Percentiles rank a stretch among this genome's conserved stretches.
These are phyloP conservation scores for Solanum paucissectum DNA, from an alignment of 257 asterid genomes.

Conservation along the genomic window DNA sequence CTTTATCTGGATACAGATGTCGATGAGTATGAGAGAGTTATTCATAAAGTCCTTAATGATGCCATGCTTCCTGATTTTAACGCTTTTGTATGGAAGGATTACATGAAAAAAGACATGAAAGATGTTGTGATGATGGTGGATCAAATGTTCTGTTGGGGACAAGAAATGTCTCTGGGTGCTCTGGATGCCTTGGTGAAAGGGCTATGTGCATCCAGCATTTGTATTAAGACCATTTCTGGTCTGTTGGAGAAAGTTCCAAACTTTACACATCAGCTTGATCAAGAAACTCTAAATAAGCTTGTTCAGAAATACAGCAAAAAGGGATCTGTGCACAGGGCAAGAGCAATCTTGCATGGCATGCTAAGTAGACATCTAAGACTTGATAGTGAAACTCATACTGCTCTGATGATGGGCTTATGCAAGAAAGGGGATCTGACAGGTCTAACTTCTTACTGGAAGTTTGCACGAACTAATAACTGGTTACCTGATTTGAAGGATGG, in stretches of 20 bases:
- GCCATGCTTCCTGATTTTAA: slow-evolving; percentile 63
- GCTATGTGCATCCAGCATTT: slow-evolving; percentile 25
- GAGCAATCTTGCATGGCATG: slow-evolving; percentile 47
- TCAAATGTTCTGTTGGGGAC: slow-evolving; percentile 75
- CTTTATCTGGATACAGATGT: slow-evolving; percentile 72
- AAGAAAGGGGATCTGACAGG: slow-evolving; percentile 42
- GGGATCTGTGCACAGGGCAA: slow-evolving; percentile 42
- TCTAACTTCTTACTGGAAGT: slow-evolving; percentile 26
- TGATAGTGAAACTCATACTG: slow-evolving; percentile 39
- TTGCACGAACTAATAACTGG: slow-evolving; percentile 54
- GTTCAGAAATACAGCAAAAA: slow-evolving; percentile 43
- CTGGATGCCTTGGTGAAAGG: slow-evolving; percentile 31
- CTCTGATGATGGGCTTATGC: slow-evolving; percentile 37
- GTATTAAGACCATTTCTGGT: slow-evolving; percentile 23
- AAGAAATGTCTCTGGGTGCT: slow-evolving; percentile 36
- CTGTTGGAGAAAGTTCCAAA: slow-evolving; percentile 24
- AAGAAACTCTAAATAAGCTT: slow-evolving; percentile 43
- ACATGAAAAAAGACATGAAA: slow-evolving; percentile 14
- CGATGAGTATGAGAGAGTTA: slow-evolving; percentile 41
- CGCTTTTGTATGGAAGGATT: slow-evolving; percentile 22
- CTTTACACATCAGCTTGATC: slow-evolving; percentile 43
- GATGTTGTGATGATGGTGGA: slow-evolving; percentile 25
- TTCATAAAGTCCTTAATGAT: slow-evolving; percentile 45
- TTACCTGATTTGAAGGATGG: slow-evolving; percentile 42
- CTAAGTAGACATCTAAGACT: slow-evolving; percentile 25